These are phyloP conservation scores for Eucalyptus victrix DNA, from an alignment of 345 rosid species.

Conservation along the genomic window DNA sequence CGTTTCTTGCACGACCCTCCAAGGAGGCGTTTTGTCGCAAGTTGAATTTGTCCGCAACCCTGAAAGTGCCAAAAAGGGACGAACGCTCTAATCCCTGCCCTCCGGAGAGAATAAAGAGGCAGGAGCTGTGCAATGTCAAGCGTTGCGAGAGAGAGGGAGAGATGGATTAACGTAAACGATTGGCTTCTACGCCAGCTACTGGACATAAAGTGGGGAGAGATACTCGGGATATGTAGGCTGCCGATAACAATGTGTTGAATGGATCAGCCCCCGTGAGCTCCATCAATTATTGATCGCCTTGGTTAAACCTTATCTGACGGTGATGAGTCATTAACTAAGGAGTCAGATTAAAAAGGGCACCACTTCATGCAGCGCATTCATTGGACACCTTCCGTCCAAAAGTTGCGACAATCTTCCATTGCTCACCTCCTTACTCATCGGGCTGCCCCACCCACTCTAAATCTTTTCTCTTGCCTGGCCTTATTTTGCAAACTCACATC, in stretches of 20 bases:
- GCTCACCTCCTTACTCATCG: not conserved
- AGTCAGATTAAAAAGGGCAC: not conserved
- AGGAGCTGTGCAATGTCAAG: not conserved
- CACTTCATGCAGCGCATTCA: not conserved
- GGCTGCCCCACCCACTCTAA: not conserved
- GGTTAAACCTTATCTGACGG: not conserved
- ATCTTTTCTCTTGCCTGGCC: not conserved
- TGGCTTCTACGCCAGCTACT: not conserved
- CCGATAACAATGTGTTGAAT: not conserved
- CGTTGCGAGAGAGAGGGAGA: not conserved
- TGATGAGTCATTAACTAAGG: not conserved
- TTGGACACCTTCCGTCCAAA: not conserved
- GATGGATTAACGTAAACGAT: not conserved
- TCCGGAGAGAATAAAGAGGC: not conserved
- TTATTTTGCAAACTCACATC: not conserved
- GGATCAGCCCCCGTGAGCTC: not conserved
- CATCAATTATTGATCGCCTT: not conserved
- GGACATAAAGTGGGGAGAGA: not conserved
- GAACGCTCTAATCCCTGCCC: not conserved
- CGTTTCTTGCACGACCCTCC: not conserved
- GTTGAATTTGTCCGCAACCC: not conserved
- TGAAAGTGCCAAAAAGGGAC: not conserved
- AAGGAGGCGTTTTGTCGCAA: not conserved
- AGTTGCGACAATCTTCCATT: too few relatives aligned
- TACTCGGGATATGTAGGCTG: not conserved